phyloP scores from a whole-genome alignment of 129 eudicot species.

The Helianthus tuberosus region DNA sequence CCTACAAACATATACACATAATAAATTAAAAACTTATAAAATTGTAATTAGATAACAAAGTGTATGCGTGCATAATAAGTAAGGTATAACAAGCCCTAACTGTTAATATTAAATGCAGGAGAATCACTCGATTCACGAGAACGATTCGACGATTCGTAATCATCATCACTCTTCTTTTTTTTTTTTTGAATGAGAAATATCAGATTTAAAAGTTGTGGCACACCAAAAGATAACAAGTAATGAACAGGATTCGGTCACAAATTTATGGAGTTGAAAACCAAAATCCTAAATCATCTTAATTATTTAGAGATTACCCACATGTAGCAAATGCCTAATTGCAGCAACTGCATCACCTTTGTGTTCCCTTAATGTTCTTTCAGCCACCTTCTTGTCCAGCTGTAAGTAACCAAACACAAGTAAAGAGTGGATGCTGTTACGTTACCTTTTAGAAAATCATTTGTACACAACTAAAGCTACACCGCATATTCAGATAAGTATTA shows the following conservation, averaged over 20 bases:
- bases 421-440: too few species aligned
- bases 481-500: too few species aligned
- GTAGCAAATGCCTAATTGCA: constrained; percentile 73
- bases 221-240: not conserved
- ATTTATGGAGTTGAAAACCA: not conserved
- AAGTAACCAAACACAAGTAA: not conserved
- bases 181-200: not conserved
- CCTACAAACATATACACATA: constrained; percentile 6
- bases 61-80: constrained; percentile 2
- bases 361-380: constrained; percentile 89
- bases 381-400: constrained; percentile 97
- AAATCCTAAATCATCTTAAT: constrained; percentile 1
- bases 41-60: not conserved
- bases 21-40: not conserved
- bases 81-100: constrained; percentile 40
- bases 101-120: constrained; percentile 54
- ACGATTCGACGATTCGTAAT: constrained; percentile 42
- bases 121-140: too few species aligned
- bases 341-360: constrained; percentile 99
- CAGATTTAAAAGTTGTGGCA: not conserved
- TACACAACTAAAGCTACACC: too few species aligned
- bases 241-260: not conserved
- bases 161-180: too few species aligned
- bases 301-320: constrained; percentile 27
- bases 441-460: too few species aligned